Evolutionary conservation across 2,329 filamentous ascomycete species (phyloP).

Genomic region (Curvularia sp.): DNA sequence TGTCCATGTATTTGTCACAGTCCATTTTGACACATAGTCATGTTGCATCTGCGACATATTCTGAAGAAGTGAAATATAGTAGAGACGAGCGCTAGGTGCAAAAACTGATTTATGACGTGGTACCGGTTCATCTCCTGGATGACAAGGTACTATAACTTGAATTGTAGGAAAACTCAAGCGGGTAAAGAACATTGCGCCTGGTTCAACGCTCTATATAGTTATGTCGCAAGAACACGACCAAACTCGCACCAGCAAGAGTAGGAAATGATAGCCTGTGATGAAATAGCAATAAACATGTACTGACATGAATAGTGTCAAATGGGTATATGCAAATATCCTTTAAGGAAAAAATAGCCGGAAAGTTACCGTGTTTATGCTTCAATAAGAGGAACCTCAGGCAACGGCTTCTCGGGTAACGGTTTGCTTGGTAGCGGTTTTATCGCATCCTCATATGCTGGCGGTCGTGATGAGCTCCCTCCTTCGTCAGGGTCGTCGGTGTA

Average conservation of each 20-base stretch:
- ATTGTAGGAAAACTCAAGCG: neutral
- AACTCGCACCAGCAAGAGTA: neutral
- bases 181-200: neutral
- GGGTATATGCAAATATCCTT: neutral
- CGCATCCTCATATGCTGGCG: slow-evolving; percentile 13
- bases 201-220: neutral
- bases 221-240: neutral
- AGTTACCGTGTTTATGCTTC: slow-evolving; percentile 28
- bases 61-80: neutral
- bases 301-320: neutral
- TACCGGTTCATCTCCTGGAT: neutral
- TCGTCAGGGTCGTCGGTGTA: slow-evolving; percentile 40
- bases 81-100: neutral
- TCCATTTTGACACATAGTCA: neutral
- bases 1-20: neutral
- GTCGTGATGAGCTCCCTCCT: slow-evolving; percentile 14
- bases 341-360: neutral
- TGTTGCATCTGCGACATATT: neutral
- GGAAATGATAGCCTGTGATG: neutral
- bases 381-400: slow-evolving; percentile 46
- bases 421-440: slow-evolving; percentile 40
- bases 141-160: neutral
- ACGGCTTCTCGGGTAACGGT: slow-evolving; percentile 46
- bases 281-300: neutral
- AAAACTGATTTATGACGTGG: neutral